A percentile compares a stretch with the other conserved stretches of the same genome.
These are phyloP conservation scores for Tylopilus vinaceipallidus DNA, from an alignment of 768 basidiomycete genomes.

Conservation along the genomic window DNA sequence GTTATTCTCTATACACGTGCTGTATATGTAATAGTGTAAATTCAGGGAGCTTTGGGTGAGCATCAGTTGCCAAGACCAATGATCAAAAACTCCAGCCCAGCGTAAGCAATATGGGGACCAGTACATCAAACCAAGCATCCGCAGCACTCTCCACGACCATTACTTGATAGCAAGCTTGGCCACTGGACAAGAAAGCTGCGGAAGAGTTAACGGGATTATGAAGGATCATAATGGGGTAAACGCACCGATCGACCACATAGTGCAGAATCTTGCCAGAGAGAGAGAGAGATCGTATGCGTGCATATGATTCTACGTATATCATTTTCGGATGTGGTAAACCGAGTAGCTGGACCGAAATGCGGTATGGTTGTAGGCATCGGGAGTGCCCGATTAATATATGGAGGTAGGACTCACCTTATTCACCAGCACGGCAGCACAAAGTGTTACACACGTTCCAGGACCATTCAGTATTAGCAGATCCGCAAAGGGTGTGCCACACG, in stretches of 20 bases:
- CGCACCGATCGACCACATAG: constrained; percentile 78
- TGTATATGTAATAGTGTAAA: too few relatives aligned
- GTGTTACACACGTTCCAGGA: constrained; percentile 87
- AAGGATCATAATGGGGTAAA: constrained; percentile 51
- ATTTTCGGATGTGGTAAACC: constrained; percentile 67
- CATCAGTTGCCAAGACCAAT: not conserved
- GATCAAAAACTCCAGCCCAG: not conserved
- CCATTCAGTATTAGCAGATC: constrained; percentile 90
- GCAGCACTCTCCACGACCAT: constrained; percentile 46
- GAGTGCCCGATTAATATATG: not conserved
- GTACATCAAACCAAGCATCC: constrained; percentile 63
- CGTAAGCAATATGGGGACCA: not conserved
- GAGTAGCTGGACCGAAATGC: constrained; percentile 53
- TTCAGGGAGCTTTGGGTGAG: not conserved
- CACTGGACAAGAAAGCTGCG: constrained; percentile 88
- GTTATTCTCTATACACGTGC: too few relatives aligned
- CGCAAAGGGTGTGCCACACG: constrained; percentile 40
- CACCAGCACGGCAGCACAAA: constrained; percentile 68
- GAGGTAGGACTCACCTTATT: constrained; percentile 55
- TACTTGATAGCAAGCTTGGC: constrained; percentile 53
- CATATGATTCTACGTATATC: constrained; percentile 93
- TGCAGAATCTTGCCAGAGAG: constrained; percentile 81
- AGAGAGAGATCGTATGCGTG: constrained; percentile 77
- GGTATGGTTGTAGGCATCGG: constrained; percentile 8
- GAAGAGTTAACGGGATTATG: not conserved